Evolutionary conservation across 2,329 filamentous ascomycete species (phyloP), one percentile per base, ranked within the genome.

Genomic region (Fusarium cicatricum): DNA sequence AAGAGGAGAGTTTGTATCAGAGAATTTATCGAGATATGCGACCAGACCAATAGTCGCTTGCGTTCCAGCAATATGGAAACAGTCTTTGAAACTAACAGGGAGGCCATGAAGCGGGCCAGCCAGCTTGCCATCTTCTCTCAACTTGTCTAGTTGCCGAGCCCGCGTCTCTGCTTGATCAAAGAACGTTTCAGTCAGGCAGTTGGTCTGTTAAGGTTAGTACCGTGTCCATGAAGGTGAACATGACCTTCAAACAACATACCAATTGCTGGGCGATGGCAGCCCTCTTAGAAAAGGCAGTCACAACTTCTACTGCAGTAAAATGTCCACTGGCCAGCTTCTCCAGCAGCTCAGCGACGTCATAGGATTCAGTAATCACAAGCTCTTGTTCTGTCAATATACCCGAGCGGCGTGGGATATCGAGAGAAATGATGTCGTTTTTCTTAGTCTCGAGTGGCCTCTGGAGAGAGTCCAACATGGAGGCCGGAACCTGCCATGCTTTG

Each of bases 111-210:
- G 55, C 4, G 60, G 55, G 2, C 60, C 62, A n/a, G 44, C 43
- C 2, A 56, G 31, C n/a, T 37, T 42, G 7, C 65, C 60, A 2
- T 34, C 29, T 11, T 40, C 38, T 5, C 60, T 36, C 9, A 62
- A 21, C 4, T 50, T 15, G 21, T 69, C 65, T 5, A 69, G 48
- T 11, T 59, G 46, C 12, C 21, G 42, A 14, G 65, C 65, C 14
- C 61, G 49, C 6, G 31, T 16, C 14, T 56, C 29, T 4, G 51
- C 74, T 64, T 59, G 44, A 8, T 76, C 70, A 60, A 84, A 83
- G 41, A 82, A 76, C 0, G 80, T 74, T 54, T 82, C 80, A 0
- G 75, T 78, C 15, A 77, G 56, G 39, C 75, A 77, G 49, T 75
- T 74, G 11, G 61, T 61, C 50, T 69, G 5, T 11, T 2, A 0